Conservation (phyloP, 192 early-diverging fungal genomes). For the Spinellus fusiger region DNA sequence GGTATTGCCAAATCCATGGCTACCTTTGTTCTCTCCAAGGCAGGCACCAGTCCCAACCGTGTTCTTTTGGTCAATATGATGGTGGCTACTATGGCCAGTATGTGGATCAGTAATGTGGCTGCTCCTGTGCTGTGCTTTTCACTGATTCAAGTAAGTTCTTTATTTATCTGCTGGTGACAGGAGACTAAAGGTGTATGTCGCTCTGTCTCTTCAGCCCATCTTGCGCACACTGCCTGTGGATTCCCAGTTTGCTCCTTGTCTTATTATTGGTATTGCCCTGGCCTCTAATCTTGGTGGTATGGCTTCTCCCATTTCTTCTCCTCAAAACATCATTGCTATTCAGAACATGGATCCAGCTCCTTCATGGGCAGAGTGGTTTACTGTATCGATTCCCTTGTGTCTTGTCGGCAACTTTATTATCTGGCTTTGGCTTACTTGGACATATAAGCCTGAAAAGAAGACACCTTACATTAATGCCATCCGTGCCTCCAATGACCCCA, state of each 20-base stretch:
- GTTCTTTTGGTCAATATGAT: conserved; percentile 94
- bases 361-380: conserved; percentile 89
- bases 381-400: conserved; percentile 81
- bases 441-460: conserved; percentile 71
- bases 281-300: conserved; percentile 96
- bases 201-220: conserved; percentile 60
- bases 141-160: conserved; percentile 61
- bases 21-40: conserved; percentile 79
- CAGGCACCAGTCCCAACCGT: conserved; percentile 76
- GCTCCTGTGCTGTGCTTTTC: conserved; percentile 96
- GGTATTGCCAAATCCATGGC: conserved; percentile 90
- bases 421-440: conserved; percentile 74
- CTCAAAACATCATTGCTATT: conserved; percentile 97
- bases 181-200: background rate
- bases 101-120: conserved; percentile 98
- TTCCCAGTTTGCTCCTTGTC: conserved; percentile 74
- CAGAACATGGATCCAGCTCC: conserved; percentile 85
- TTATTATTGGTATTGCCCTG: conserved; percentile 95
- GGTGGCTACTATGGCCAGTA: conserved; percentile 93
- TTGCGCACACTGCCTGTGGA: conserved; percentile 81
- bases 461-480: conserved; percentile 54
- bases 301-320: conserved; percentile 94
- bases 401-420: conserved; percentile 72
- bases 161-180: too few relatives aligned
- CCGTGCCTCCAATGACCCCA: conserved; percentile 51